These are phyloP conservation scores for Cercis canadensis DNA, from an alignment of 306 rosid genomes.

Conservation along the genomic window DNA sequence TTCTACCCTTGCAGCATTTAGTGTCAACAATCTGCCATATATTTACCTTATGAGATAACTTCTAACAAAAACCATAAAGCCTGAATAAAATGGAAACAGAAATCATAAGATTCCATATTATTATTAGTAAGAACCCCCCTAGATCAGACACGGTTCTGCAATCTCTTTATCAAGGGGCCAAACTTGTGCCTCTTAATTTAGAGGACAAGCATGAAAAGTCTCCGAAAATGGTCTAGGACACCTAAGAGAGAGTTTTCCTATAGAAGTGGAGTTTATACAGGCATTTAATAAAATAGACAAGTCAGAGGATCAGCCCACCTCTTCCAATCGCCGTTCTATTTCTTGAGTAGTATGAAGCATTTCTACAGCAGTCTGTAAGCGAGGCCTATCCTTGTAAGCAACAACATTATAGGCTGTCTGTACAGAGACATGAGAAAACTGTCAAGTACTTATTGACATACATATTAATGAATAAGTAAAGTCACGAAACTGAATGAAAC, in stretches of 20 bases:
- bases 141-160: neutral
- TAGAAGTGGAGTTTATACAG: slow-evolving; percentile 3
- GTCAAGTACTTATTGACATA: neutral
- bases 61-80: neutral
- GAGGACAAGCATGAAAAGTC: slow-evolving; percentile 3
- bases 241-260: no score
- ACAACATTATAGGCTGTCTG: slow-evolving; percentile 80
- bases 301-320: slow-evolving; percentile 52
- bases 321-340: slow-evolving; percentile 64
- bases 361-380: slow-evolving; percentile 75
- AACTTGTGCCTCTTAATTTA: slow-evolving; percentile 2
- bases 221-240: neutral
- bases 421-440: slow-evolving; percentile 36
- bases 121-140: neutral
- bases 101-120: neutral
- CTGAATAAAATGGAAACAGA: neutral
- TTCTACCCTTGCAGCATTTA: no score
- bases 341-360: slow-evolving; percentile 83
- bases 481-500: no score
- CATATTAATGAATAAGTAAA: neutral
- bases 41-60: no score
- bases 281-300: slow-evolving; percentile 21
- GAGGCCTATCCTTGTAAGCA: slow-evolving; percentile 87
- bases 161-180: neutral
- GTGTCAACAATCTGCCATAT: no score